Evolutionary conservation across 2,329 filamentous ascomycete genomes (phyloP).

Genomic region (Colletotrichum costaricense): DNA sequence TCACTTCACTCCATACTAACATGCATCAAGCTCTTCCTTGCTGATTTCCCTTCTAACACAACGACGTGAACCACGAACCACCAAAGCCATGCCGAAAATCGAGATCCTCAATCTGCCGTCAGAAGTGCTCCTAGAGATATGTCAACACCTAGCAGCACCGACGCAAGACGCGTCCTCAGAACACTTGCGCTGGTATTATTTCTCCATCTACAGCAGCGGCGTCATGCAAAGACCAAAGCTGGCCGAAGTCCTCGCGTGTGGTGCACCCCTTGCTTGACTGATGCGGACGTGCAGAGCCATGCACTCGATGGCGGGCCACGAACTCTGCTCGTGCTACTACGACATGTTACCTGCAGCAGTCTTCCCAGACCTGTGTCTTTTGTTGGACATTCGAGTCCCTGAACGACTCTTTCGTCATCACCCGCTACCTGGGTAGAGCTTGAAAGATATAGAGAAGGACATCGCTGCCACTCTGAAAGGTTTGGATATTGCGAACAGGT

Average conservation of each 20-base stretch:
- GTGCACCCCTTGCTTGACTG: not conserved
- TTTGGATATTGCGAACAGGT: not conserved
- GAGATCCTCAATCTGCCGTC: not conserved
- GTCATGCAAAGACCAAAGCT: not conserved
- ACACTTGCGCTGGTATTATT: not conserved
- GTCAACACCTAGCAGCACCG: not conserved
- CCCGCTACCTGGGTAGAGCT: too few relatives aligned
- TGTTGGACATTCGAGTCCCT: not conserved
- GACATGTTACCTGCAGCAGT: not conserved
- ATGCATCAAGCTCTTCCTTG: not conserved
- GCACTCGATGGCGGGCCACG: constrained; percentile 14
- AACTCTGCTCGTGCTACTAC: constrained; percentile 16
- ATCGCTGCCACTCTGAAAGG: too few relatives aligned
- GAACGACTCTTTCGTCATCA: too few relatives aligned
- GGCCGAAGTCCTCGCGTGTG: not conserved
- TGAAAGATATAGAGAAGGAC: too few relatives aligned
- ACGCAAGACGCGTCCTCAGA: not conserved
- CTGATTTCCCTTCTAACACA: not conserved
- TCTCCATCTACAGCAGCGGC: not conserved
- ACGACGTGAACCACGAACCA: too few relatives aligned
- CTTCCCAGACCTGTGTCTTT: not conserved
- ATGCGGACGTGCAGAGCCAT: constrained; percentile 17
- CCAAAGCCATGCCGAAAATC: not conserved
- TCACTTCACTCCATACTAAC: not conserved
- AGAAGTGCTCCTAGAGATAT: constrained; percentile 12